Evolutionary conservation across 306 rosid genomes (phyloP).

Genomic region (Aeschynomene evenia): DNA sequence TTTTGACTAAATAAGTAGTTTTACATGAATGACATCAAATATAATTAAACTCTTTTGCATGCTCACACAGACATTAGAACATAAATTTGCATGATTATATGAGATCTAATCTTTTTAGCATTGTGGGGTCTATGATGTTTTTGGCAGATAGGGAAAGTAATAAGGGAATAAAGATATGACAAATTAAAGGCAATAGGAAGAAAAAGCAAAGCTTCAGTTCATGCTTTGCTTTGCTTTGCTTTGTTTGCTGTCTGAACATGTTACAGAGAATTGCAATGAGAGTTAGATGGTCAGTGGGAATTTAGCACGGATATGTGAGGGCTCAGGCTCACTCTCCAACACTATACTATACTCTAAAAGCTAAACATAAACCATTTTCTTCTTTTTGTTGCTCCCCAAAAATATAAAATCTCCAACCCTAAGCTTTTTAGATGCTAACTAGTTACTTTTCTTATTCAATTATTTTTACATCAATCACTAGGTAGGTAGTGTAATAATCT

Average conservation of each 20-base stretch:
- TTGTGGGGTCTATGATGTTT: conserved; percentile 33
- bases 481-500: too few relatives aligned
- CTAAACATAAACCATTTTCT: conserved; percentile 13
- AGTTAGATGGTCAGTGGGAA: conserved; percentile 32
- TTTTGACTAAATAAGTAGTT: background rate
- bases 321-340: conserved; percentile 59
- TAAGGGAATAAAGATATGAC: conserved; percentile 36
- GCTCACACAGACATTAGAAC: background rate
- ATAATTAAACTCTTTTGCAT: background rate
- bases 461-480: too few relatives aligned
- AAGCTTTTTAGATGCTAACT: conserved; percentile 37
- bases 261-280: conserved; percentile 39
- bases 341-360: conserved; percentile 32
- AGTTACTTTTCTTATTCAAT: background rate
- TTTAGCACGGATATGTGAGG: conserved; percentile 33
- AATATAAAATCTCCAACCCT: conserved; percentile 22
- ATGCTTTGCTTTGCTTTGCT: conserved; percentile 18
- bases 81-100: background rate
- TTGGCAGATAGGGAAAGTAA: conserved; percentile 34
- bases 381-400: background rate
- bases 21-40: background rate
- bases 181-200: conserved; percentile 30
- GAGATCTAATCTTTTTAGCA: conserved; percentile 27
- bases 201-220: conserved; percentile 26
- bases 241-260: background rate